Conservation (phyloP, 169 alveolate species). For the Plasmodium relictum region DNA sequence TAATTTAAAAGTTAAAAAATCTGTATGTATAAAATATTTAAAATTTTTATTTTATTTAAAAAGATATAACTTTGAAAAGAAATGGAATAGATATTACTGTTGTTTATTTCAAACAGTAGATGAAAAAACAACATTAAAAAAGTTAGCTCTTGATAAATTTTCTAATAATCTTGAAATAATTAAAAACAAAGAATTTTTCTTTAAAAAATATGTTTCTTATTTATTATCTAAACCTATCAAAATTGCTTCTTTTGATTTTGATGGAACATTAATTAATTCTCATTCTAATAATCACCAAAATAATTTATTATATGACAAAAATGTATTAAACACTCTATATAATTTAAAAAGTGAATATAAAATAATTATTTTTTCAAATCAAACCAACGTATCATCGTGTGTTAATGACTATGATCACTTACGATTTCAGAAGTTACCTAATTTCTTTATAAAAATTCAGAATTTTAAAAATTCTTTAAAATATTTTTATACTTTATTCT, state of each 20-base stretch:
- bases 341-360: background rate
- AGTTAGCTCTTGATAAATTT: background rate
- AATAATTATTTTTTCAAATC: slow-evolving; percentile 46
- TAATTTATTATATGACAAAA: slow-evolving; percentile 1
- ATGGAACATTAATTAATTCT: slow-evolving; percentile 39
- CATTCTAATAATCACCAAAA: slow-evolving; percentile 12
- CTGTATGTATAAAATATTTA: slow-evolving; percentile 46
- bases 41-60: slow-evolving; percentile 31
- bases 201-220: background rate
- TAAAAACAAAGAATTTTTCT: slow-evolving; percentile 1
- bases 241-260: slow-evolving; percentile 54
- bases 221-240: slow-evolving; percentile 33
- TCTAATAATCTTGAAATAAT: background rate
- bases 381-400: slow-evolving; percentile 51
- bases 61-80: slow-evolving; percentile 5
- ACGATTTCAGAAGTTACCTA: slow-evolving; percentile 14
- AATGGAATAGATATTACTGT: slow-evolving; percentile 48
- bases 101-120: slow-evolving; percentile 24
- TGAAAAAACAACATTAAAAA: background rate
- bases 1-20: background rate
- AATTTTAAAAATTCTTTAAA: slow-evolving; percentile 8
- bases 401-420: slow-evolving; percentile 10
- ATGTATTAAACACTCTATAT: background rate
- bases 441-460: slow-evolving; percentile 13
- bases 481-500: slow-evolving; percentile 16